Evolutionary conservation across 164 flowering plant genomes (phyloP), one percentile per base, ranked within the genome.

Genomic region (Chimonanthus salicifolius): DNA sequence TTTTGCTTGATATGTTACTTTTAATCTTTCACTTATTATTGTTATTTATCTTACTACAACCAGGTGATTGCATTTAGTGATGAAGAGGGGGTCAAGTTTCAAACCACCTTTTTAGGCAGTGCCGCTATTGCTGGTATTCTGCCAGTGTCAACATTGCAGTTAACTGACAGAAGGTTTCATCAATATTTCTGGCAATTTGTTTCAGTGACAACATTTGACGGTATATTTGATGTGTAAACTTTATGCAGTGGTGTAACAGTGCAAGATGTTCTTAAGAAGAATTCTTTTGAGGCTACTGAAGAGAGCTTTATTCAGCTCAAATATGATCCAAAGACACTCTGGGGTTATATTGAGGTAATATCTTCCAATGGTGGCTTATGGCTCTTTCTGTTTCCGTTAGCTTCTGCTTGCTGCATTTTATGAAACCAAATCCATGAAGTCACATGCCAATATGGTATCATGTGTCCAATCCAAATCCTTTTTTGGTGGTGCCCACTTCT

Each of bases 61-160:
- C 86, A 96, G 99, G 88, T 96, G 58, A 89, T 96, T 84, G 98
- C 99, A 54, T 96, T 96, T 81, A 88, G 98, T 80, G 99, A 96
- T 73, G 99, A 96, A 83, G 99, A 96, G 79, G 99, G 99, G 64
- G 97, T 94, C 69, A 85, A 95, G 74, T 96, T 96, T 82, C 99
- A 96, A 44, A 81, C 98, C 9, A 92, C 99, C 43, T 96, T 94
- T 81, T 72, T 96, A 65, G 98, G 99, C 78, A 96, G 99, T 79
- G 97, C 92, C 73, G 98, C 94, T 72, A 62, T 96, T 65, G 90
- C 99, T 75, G 99, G 98, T 64, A 76, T 82, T 74, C 85, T 92
- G 77, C 97, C 97, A 58, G 83, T 64, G 71, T 84, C 98, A 64
- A 79, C 87, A 44, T 73, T 96, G 84, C 82, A 85, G 47, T 81